Conservation (phyloP, 2,329 filamentous ascomycete genomes). For the Exophiala xenobiotica region DNA sequence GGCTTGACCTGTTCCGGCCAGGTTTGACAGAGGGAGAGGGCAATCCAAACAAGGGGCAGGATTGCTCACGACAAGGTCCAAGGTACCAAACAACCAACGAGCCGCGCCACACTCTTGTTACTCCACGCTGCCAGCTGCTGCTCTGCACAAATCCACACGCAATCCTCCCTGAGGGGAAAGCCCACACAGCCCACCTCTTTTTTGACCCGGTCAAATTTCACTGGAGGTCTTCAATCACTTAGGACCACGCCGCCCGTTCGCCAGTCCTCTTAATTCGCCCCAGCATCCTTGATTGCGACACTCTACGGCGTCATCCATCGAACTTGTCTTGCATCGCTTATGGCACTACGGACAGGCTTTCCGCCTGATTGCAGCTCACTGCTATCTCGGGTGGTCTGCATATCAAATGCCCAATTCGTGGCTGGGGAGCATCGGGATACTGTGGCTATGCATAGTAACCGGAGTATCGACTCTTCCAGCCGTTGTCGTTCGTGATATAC, state of each 20-base stretch:
- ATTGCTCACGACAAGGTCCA: too few species aligned
- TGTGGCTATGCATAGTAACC: slow-evolving; percentile 24
- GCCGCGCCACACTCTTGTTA: slow-evolving; percentile 9
- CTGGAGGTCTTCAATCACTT: neutral
- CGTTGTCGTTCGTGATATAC: too few species aligned
- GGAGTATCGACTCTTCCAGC: neutral
- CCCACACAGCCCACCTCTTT: neutral
- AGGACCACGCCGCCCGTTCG: neutral
- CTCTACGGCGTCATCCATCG: slow-evolving; percentile 18
- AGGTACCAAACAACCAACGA: neutral
- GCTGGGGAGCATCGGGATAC: slow-evolving; percentile 10
- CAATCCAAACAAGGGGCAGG: slow-evolving; percentile 18
- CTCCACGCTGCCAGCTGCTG: neutral
- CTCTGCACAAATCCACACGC: neutral
- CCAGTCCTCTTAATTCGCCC: slow-evolving; percentile 11
- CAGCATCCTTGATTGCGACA: slow-evolving; percentile 19
- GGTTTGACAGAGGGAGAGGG: neutral
- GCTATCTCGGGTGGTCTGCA: slow-evolving; percentile 23
- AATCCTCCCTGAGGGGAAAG: neutral
- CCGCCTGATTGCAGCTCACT: slow-evolving; percentile 19
- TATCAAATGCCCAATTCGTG: slow-evolving; percentile 5
- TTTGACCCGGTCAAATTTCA: neutral
- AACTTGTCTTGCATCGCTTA: slow-evolving; percentile 15
- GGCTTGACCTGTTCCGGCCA: slow-evolving; percentile 13
- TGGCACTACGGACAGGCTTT: slow-evolving; percentile 20